phyloP scores from a whole-genome alignment of 2,329 filamentous ascomycete species.

The Sporothrix phasma region DNA sequence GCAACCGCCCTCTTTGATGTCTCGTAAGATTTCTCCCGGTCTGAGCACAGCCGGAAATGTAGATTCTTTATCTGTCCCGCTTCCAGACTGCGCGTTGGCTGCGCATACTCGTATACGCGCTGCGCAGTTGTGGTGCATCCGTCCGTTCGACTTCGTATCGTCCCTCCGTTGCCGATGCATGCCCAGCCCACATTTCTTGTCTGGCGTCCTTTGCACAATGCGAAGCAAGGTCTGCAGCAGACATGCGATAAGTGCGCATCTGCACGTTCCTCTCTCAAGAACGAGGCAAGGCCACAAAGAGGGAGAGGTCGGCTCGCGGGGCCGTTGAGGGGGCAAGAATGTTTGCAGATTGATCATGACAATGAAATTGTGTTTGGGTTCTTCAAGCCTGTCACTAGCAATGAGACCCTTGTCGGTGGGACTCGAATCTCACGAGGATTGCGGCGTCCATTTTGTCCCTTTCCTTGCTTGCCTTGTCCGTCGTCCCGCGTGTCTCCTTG shows the following conservation, averaged over 20 bases:
- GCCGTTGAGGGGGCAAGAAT: too few relatives aligned
- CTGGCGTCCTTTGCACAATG: not conserved
- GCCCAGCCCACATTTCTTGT: not conserved
- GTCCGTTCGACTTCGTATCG: too few relatives aligned
- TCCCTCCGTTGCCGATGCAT: not conserved
- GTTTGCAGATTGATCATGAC: not conserved
- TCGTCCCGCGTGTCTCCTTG: not conserved
- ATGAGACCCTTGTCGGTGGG: too few relatives aligned
- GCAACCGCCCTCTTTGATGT: too few relatives aligned
- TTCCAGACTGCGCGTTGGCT: not conserved
- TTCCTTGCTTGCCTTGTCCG: not conserved
- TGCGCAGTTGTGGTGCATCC: not conserved
- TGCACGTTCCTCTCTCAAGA: not conserved
- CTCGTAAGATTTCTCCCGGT: not conserved
- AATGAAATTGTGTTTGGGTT: too few relatives aligned
- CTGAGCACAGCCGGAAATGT: too few relatives aligned
- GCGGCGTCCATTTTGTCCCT: not conserved
- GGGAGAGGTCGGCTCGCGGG: too few relatives aligned
- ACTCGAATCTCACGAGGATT: not conserved
- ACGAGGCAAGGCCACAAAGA: not conserved
- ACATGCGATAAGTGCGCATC: too few relatives aligned
- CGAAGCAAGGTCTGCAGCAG: too few relatives aligned
- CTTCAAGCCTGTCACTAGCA: too few relatives aligned
- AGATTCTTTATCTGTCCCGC: too few relatives aligned
- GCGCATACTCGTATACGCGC: conserved; percentile 3